Evolutionary conservation across 805 yeast genomes (phyloP).

Genomic region (Ogataea siamensis): DNA sequence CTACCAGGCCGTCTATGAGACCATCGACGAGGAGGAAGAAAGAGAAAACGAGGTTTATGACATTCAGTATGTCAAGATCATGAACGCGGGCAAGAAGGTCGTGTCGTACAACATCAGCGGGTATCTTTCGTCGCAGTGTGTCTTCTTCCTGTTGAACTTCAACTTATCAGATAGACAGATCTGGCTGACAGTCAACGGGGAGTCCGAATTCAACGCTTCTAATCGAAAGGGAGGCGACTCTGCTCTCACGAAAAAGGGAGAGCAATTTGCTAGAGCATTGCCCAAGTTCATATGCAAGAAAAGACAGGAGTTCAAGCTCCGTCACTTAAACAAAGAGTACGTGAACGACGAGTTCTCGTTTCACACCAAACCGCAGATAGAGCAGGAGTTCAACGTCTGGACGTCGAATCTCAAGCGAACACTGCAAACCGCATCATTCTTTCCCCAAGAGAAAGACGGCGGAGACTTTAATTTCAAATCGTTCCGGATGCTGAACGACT

Average conservation of each 20-base stretch:
- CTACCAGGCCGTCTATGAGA: constrained; percentile 86
- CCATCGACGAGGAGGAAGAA: constrained; percentile 64
- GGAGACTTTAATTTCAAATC: constrained; percentile 30
- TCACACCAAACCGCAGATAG: constrained; percentile 19
- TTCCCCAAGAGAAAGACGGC: constrained; percentile 27
- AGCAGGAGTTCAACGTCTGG: constrained; percentile 35
- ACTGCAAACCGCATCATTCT: constrained; percentile 33
- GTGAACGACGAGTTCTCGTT: constrained; percentile 31
- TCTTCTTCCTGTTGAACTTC: constrained; percentile 48
- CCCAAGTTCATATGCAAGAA: constrained; percentile 36
- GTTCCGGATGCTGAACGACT: constrained; percentile 35
- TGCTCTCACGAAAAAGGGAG: constrained; percentile 29
- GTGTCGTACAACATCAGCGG: constrained; percentile 57
- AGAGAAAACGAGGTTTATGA: constrained; percentile 44
- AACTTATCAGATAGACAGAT: constrained; percentile 37
- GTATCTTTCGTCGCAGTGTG: constrained; percentile 54
- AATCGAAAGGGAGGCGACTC: constrained; percentile 36
- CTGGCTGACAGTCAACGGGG: constrained; percentile 38
- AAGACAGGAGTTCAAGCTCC: constrained; percentile 35
- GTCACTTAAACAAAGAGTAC: constrained; percentile 33
- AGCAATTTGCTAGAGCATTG: constrained; percentile 34
- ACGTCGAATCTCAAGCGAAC: constrained; percentile 34
- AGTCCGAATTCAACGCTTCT: constrained; percentile 28
- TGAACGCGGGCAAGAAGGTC: constrained; percentile 59
- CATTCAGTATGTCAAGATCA: constrained; percentile 59